Evolutionary conservation across 139 green algal genomes (phyloP).

Genomic region (Prasinococcaceae sp.): DNA sequence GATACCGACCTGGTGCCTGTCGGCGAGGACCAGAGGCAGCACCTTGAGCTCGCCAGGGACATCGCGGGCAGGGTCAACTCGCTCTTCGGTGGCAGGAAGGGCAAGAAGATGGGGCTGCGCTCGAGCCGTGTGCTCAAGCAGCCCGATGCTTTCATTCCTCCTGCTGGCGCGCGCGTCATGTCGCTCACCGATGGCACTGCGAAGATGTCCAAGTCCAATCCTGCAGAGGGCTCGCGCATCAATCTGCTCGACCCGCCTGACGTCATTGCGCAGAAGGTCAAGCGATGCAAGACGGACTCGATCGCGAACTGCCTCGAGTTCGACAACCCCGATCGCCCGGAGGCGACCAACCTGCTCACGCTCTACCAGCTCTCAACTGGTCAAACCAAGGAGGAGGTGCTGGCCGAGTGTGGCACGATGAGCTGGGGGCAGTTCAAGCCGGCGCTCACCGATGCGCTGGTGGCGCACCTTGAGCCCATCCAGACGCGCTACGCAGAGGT

Average conservation of each 20-base stretch:
- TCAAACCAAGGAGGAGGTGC: constrained; percentile 45
- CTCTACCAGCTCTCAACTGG: constrained; percentile 84
- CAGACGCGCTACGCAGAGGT: constrained; percentile 36
- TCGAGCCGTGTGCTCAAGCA: constrained; percentile 43
- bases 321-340: constrained; percentile 74
- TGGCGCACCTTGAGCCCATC: constrained; percentile 79
- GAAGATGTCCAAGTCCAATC: constrained; percentile 93
- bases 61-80: constrained; percentile 73
- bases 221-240: constrained; percentile 72
- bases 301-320: constrained; percentile 49
- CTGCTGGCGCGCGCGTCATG: constrained; percentile 86
- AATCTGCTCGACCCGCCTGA: constrained; percentile 84
- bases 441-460: constrained; percentile 74
- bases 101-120: constrained; percentile 98
- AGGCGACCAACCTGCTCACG: constrained; percentile 86
- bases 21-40: constrained; percentile 95
- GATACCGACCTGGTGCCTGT: constrained; percentile 92
- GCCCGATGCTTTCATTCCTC: constrained; percentile 82
- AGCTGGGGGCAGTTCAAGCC: constrained; percentile 94
- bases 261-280: constrained; percentile 74
- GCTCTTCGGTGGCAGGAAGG: constrained; percentile 77
- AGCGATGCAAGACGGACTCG: constrained; percentile 61
- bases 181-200: constrained; percentile 74
- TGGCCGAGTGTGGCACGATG: constrained; percentile 47
- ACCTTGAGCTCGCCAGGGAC: constrained; percentile 76